These are phyloP conservation scores for Alternaria hordeiaustralica DNA, from an alignment of 2,329 filamentous ascomycete genomes.

Conservation along the genomic window DNA sequence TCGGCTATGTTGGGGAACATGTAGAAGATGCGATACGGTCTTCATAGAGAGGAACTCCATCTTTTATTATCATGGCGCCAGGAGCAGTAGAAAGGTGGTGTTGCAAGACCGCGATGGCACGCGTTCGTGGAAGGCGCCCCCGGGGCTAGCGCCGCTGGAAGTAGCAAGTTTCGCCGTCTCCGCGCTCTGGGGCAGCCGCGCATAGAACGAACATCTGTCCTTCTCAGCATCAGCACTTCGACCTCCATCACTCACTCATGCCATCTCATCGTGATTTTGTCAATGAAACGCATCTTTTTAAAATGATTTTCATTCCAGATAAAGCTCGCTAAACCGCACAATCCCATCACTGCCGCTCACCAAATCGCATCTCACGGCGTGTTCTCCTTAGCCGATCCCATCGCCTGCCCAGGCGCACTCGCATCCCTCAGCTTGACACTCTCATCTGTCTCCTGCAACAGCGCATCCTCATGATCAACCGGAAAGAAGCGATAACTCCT, in stretches of 20 bases:
- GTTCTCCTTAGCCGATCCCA: background rate
- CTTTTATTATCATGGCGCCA: background rate
- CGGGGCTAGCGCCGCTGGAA: background rate
- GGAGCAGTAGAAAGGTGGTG: background rate
- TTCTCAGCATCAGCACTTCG: background rate
- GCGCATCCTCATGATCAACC: constrained; percentile 4
- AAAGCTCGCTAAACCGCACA: background rate
- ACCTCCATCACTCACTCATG: background rate
- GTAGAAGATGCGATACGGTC: background rate
- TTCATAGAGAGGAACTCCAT: background rate
- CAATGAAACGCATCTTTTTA: background rate
- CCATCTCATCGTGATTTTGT: background rate
- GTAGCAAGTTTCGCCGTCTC: background rate
- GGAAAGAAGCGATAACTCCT: constrained; percentile 8
- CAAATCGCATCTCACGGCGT: background rate
- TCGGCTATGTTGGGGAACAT: constrained; percentile 9
- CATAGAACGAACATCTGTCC: background rate
- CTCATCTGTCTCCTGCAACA: constrained; percentile 9
- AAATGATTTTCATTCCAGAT: background rate
- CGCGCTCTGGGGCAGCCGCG: background rate
- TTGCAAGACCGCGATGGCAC: background rate
- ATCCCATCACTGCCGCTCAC: background rate
- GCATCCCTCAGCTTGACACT: constrained; percentile 9
- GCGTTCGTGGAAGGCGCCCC: background rate
- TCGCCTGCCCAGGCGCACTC: constrained; percentile 3